Base-by-base conservation (phyloP, 164 flowering plant species). In the Vitis rotundifolia region DNA sequence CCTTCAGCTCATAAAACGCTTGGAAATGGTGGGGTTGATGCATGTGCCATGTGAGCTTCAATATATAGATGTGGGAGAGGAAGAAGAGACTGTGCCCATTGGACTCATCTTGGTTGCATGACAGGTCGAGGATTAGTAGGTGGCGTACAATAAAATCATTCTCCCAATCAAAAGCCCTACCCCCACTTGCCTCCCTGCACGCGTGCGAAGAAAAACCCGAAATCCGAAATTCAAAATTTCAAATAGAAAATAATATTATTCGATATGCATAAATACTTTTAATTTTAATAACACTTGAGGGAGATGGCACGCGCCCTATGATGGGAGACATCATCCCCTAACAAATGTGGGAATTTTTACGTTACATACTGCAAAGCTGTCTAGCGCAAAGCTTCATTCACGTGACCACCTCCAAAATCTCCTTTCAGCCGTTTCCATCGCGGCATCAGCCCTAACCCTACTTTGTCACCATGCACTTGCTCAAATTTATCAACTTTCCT, bases 71-170 rank as follows among this genome's bases (percentile, higher is more conserved):
- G 19, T 26, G 6, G 49, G 13, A 48, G 18, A 49, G 58, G 22
- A 55, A 28, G 29, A n/a, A 61, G 37, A 5, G 66, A 50, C 58
- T 49, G 65, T 68, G 70, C 61, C 70, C 59, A 53, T 49, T 22
- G 68, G 69, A 52, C 48, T 76, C 82, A 75, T 72, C 59, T 55
- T 61, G 16, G 60, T 69, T 70, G 76, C 77, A 80, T 78, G 82
- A 75, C 74, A 73, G 72, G 66, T 69, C 77, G 75, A 64, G 63
- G 8, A 56, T 54, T 53, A 67, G 81, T 80, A 79, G 87, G 82
- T 79, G 68, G 75, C 69, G 73, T 75, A 50, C 49, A 78, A 72
- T 64, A 72, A 74, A 71, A 57, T 72, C 78, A 77, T 61, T 71
- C 65, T 48, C 58, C 67, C 54, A 15, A 29, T 18, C 47, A 2